Evolutionary conservation across 257 asterid species (phyloP), one percentile per base, ranked within the genome.

Genomic region (Oldenlandia corymbosa): DNA sequence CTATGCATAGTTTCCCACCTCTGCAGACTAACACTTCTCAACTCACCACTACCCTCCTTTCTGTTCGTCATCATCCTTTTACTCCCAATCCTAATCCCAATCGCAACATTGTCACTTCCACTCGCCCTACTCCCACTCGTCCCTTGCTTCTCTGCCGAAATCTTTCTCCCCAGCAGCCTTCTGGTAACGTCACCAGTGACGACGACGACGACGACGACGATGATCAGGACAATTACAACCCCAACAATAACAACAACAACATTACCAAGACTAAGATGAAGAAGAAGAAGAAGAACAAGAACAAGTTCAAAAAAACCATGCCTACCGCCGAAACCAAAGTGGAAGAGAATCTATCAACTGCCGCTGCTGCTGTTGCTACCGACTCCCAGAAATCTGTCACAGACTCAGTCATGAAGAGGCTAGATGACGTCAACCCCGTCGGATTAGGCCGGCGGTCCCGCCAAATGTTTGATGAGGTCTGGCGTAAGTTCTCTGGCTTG

Each of bases 361-460:
- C 4, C 1, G 43, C 10, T n/a, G 3, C 48, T 43, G 48, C 5
- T 14, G 48, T 43, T 17, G 48, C 16, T 3, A 6, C 45, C 45
- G 13, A 34, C 53, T n/a, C 55, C 27, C 24, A 49, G 0, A 18
- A 74, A 5, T 23, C 85, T 17, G 84, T 78, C 6, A 74, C 88
- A 0, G 84, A 74, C 5, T 77, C 90, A 20, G 87, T 81, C 57
- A 86, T 87, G 68, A 83, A 80, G 84, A 82, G 69, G 48, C 71
- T 92, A 20, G 96, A 88, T 58, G 98, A 88, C 46, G 97, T 92
- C 62, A 92, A 89, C 71, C 98, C 98, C 55, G 95, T 92, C 17
- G 98, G 98, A 16, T 61, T 92, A 55, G 98, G 98, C 58, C 84
- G 98, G 68, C 80, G 79, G 31, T 92, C 98, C 24, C 56, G 98